Conservation (phyloP, 805 yeast genomes). For the Jamesozyma spencerorum region DNA sequence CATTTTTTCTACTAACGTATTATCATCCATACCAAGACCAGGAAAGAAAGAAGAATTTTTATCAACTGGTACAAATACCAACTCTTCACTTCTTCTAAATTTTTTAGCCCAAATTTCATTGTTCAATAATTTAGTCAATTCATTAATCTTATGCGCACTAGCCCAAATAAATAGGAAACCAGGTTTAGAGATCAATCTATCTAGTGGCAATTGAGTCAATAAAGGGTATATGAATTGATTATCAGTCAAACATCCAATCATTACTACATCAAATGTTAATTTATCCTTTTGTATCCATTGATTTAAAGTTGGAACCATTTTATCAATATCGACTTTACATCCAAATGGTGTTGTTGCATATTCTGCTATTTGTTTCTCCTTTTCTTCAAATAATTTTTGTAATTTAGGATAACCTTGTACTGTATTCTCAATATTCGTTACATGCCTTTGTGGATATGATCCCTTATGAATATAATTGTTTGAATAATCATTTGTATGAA, state of each 20-base stretch:
- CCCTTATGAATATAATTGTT: constrained; percentile 59
- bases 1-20: constrained; percentile 50
- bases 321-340: constrained; percentile 39
- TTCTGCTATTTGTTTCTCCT: constrained; percentile 44
- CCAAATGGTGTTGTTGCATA: constrained; percentile 63
- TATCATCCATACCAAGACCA: constrained; percentile 40
- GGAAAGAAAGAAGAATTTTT: constrained; percentile 60
- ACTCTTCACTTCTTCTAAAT: constrained; percentile 83
- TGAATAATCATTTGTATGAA: constrained; percentile 62
- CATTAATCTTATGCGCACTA: constrained; percentile 60
- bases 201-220: constrained; percentile 58
- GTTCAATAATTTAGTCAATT: constrained; percentile 45
- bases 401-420: constrained; percentile 83
- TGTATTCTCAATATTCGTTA: constrained; percentile 57
- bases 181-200: constrained; percentile 69
- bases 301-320: constrained; percentile 49
- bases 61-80: constrained; percentile 70
- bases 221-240: constrained; percentile 59
- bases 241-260: constrained; percentile 81
- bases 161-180: constrained; percentile 87
- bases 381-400: constrained; percentile 56
- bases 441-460: constrained; percentile 49
- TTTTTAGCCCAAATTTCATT: constrained; percentile 51
- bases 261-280: constrained; percentile 75
- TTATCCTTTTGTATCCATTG: constrained; percentile 52